Evolutionary conservation across 2,329 filamentous ascomycete genomes (phyloP).

Genomic region (Arthroderma uncinatum): DNA sequence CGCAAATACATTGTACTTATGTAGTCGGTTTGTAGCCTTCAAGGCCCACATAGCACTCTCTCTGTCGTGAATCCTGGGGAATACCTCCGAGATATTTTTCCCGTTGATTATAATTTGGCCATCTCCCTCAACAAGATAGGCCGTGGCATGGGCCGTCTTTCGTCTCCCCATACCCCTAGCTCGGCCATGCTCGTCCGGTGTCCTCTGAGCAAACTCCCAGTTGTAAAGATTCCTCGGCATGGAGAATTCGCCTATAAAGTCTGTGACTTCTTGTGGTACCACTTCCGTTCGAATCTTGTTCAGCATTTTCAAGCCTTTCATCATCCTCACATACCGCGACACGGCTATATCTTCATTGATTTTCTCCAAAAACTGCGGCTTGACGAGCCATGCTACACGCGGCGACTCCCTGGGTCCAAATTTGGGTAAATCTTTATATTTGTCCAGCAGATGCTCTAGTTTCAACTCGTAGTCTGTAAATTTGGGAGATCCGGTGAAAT

Average conservation of each 20-base stretch:
- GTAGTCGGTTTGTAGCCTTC: conserved; percentile 66
- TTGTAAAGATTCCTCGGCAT: conserved; percentile 61
- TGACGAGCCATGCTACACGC: conserved; percentile 63
- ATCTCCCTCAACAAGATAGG: conserved; percentile 82
- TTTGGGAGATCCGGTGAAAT: conserved; percentile 74
- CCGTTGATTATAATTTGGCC: conserved; percentile 87
- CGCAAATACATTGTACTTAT: conserved; percentile 97
- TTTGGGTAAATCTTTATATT: conserved; percentile 62
- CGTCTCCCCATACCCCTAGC: conserved; percentile 71
- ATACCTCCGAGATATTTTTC: conserved; percentile 67
- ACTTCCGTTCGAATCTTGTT: conserved; percentile 75
- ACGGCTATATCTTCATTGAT: conserved; percentile 62
- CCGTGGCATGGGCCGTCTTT: conserved; percentile 76
- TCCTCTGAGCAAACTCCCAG: conserved; percentile 47
- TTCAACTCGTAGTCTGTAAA: conserved; percentile 78
- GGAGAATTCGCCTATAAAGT: conserved; percentile 58
- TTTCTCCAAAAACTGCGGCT: conserved; percentile 61
- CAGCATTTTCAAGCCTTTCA: conserved; percentile 64
- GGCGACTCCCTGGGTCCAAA: conserved; percentile 55
- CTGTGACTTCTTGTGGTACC: conserved; percentile 57
- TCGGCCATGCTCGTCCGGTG: conserved; percentile 65
- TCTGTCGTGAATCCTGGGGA: conserved; percentile 80
- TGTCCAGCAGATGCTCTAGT: conserved; percentile 59
- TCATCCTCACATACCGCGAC: conserved; percentile 65
- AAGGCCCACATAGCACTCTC: conserved; percentile 91